Base-by-base conservation (phyloP, 75 land plant species). In the Cupressus sempervirens region DNA sequence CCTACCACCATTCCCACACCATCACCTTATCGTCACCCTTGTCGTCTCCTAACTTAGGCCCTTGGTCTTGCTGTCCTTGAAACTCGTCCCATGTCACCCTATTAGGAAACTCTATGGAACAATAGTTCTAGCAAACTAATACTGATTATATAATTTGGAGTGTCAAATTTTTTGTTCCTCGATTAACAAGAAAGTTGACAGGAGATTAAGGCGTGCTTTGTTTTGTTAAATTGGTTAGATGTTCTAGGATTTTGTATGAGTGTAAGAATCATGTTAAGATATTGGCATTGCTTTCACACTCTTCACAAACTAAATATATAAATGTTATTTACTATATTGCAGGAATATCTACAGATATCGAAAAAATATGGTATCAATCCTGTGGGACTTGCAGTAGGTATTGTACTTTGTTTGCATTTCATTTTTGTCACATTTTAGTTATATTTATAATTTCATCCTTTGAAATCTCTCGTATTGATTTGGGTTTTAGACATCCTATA, bases 351-450 rank as follows among this genome's bases (percentile, higher is more conserved):
- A 74, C 74, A 84, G 26, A 84, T 94, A 87, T 92, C 97, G 10
- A 53, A 83, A 81, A 87, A 86, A 48, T 92, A 89, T 90, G 86
- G 88, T 56, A 81, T 91, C 23, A 91, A 87, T 87, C 96, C 96
- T 83, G 88, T 92, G 46, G 90, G 90, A 62, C 88, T 95, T 75
- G 97, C 97, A 70, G 88, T 95, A 74, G 96, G 97, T 95, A 93
- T 86, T 88, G 65, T 12, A 0, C 12, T 32, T 85, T 40, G 48
- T 80, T 26, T 36, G 1, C 34, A 11, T 36, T 62, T 6, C 13
- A 16, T 38, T 26, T 83, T 83, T 67, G 14, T 10, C 23, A 15
- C 34, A 29, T 65, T 83, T 38, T 83, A 48, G 40, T 62, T 38
- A 62, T 65, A 18, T 65, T n/a, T 35, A 1, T 23, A 35, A 32